A percentile compares a stretch with the other conserved stretches of the same genome.
Evolutionary conservation across 2,329 filamentous ascomycete genomes (phyloP).

Genomic region (Macrophomina pseudophaseolina): DNA sequence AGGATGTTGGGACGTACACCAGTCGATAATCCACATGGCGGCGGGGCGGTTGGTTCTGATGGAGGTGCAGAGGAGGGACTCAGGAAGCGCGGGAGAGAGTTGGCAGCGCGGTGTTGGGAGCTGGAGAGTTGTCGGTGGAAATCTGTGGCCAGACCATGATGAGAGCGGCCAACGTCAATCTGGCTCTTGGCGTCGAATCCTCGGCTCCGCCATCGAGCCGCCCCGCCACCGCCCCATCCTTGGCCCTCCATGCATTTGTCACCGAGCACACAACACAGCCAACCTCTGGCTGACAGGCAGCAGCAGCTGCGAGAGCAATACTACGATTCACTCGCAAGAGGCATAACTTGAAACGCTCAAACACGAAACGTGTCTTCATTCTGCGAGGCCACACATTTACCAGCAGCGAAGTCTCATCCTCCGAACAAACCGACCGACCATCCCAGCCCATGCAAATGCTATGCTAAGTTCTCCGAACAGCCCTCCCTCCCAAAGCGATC

Average conservation of each 20-base stretch:
- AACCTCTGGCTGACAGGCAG: not conserved
- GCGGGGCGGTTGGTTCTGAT: constrained; percentile 1
- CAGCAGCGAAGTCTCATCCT: not conserved
- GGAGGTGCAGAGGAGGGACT: constrained; percentile 2
- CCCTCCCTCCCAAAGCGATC: constrained; percentile 15
- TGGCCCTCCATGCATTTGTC: no score
- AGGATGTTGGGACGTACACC: constrained; percentile 55
- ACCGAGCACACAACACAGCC: not conserved
- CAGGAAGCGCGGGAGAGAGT: constrained; percentile 4
- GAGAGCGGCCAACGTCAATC: constrained; percentile 27
- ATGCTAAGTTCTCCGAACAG: not conserved
- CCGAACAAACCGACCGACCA: not conserved
- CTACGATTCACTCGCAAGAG: not conserved
- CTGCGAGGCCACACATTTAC: not conserved
- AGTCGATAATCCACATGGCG: constrained; percentile 91
- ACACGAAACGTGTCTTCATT: constrained; percentile 15
- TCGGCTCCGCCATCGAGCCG: constrained; percentile 19
- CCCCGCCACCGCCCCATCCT: not conserved
- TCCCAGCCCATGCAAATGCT: constrained; percentile 23
- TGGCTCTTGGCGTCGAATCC: constrained; percentile 24
- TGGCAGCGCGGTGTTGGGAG: constrained; percentile 19
- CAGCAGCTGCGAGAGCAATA: not conserved
- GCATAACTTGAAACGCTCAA: not conserved
- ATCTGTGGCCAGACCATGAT: constrained; percentile 25
- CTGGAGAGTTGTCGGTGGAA: constrained; percentile 10